These are phyloP conservation scores for Sphaerobolus stellatus DNA, from an alignment of 1,284 basidiomycete genomes.

Conservation along the genomic window DNA sequence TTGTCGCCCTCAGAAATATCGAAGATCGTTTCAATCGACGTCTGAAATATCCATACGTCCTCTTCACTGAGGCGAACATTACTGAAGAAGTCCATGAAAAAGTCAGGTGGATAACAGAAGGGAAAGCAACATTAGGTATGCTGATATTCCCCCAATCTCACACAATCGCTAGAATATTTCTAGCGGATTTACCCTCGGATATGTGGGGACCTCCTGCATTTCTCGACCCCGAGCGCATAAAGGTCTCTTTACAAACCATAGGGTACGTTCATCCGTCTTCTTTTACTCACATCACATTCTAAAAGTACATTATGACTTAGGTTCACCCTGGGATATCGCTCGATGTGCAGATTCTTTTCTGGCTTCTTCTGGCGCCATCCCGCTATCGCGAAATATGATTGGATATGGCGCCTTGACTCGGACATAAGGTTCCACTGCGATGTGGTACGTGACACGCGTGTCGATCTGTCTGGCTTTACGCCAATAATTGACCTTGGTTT, in stretches of 20 bases:
- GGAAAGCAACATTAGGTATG: constrained; percentile 8
- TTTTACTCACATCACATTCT: no score
- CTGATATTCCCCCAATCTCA: background rate
- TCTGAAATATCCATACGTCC: constrained; percentile 11
- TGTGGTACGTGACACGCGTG: constrained; percentile 1
- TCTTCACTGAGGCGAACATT: constrained; percentile 8
- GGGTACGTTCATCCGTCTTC: constrained; percentile 2
- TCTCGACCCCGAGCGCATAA: constrained; percentile 1
- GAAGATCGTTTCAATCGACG: constrained; percentile 11
- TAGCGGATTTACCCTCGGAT: constrained; percentile 7
- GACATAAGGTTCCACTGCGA: constrained; percentile 12
- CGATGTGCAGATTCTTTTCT: constrained; percentile 11
- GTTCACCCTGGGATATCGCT: constrained; percentile 9
- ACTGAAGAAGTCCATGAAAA: background rate
- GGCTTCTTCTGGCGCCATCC: constrained; percentile 12
- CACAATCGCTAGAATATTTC: background rate
- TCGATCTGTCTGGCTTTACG: background rate
- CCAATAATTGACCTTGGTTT: background rate
- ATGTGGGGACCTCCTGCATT: constrained; percentile 10
- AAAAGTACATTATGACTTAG: background rate
- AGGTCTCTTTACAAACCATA: constrained; percentile 1
- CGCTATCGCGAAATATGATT: constrained; percentile 10
- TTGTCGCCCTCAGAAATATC: constrained; percentile 8
- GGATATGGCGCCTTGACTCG: constrained; percentile 11
- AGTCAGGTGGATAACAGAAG: constrained; percentile 4